Conservation (phyloP, 179 eudicot species). For the Actinidia chinensis region DNA sequence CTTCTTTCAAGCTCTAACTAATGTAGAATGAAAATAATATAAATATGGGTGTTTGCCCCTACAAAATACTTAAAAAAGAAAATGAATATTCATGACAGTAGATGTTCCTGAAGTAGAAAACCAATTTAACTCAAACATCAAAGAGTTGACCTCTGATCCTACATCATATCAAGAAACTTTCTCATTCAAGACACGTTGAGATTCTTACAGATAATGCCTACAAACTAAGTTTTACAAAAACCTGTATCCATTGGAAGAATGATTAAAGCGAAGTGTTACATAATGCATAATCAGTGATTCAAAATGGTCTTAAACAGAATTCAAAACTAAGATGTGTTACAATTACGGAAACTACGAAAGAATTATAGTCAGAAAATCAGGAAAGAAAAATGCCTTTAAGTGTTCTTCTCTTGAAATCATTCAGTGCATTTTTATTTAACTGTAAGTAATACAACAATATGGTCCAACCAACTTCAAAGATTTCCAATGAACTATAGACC, state of each 20-base stretch:
- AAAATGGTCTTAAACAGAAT: not conserved
- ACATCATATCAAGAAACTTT: not conserved
- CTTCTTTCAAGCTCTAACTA: conserved; percentile 1
- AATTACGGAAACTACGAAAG: not conserved
- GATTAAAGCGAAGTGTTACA: not conserved
- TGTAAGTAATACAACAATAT: not conserved
- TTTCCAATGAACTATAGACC: no score
- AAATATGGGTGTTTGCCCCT: not conserved
- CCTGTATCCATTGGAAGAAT: not conserved
- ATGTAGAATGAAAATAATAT: not conserved
- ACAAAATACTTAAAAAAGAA: no score
- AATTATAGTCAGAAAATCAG: not conserved
- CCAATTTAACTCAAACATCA: conserved; percentile 6
- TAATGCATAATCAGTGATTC: not conserved
- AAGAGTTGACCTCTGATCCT: conserved; percentile 1
- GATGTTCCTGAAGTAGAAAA: not conserved
- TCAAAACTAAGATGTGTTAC: not conserved
- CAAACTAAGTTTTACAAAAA: not conserved
- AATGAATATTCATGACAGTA: no score
- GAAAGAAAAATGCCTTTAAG: not conserved
- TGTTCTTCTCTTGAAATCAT: not conserved
- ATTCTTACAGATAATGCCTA: not conserved
- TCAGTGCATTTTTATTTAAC: conserved; percentile 4
- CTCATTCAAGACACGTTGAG: not conserved
- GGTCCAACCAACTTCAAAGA: not conserved